Evolutionary conservation across 169 alveolate genomes (phyloP).

Genomic region (Plasmodium gonderi): DNA sequence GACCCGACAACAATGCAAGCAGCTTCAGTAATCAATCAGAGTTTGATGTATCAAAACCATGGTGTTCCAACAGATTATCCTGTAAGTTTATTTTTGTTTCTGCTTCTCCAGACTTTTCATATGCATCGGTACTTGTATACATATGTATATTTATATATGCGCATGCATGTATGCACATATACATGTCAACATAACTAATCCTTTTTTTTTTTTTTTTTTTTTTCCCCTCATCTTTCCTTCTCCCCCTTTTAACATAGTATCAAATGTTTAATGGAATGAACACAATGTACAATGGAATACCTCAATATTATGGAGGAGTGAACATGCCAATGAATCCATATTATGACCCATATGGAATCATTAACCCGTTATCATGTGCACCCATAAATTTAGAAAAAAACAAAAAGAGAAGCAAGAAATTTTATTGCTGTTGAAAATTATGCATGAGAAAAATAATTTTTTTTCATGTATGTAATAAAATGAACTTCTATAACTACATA

Average conservation of each 20-base stretch:
- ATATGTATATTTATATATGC: neutral
- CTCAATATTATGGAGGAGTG: conserved; percentile 73
- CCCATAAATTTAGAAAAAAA: conserved; percentile 14
- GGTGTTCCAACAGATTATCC: conserved; percentile 70
- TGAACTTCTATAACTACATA: neutral
- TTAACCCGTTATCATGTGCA: conserved; percentile 72
- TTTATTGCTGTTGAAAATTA: conserved; percentile 53
- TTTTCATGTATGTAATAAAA: neutral
- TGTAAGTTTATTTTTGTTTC: conserved; percentile 11
- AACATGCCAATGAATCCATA: conserved; percentile 71
- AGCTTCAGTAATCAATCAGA: conserved; percentile 68
- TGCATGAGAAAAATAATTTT: neutral
- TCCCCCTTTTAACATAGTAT: conserved; percentile 6
- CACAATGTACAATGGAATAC: conserved; percentile 65
- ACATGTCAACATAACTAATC: neutral
- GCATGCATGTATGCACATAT: neutral
- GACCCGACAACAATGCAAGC: conserved; percentile 76
- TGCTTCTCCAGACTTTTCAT: neutral
- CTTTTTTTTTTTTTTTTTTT: conserved; percentile 4
- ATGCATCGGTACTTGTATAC: neutral
- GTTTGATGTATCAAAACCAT: conserved; percentile 68
- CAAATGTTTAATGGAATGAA: conserved; percentile 72
- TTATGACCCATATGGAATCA: conserved; percentile 73
- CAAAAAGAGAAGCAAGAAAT: conserved; percentile 47
- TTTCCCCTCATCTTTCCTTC: neutral